phyloP scores from a whole-genome alignment of 768 basidiomycete genomes.

The Pleurotus giganteus region DNA sequence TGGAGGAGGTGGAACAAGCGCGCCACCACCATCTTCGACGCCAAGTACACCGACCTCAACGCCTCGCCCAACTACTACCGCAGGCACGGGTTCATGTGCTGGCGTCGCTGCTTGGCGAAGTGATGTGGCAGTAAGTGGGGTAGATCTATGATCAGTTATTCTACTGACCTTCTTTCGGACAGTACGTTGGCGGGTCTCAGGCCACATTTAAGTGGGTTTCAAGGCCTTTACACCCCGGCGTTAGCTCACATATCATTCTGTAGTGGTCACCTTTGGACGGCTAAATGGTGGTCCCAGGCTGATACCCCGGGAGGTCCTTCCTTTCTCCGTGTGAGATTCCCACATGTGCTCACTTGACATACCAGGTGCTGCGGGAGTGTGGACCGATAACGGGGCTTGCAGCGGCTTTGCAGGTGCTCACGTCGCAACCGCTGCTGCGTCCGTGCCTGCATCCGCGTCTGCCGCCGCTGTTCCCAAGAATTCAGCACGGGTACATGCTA shows the following conservation, averaged over 20 bases:
- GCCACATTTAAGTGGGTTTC: constrained; percentile 38
- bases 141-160: not conserved
- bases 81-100: constrained; percentile 33
- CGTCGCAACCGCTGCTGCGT: not conserved
- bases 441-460: not conserved
- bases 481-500: not conserved
- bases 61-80: constrained; percentile 15
- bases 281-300: constrained; percentile 45
- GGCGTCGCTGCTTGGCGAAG: constrained; percentile 40
- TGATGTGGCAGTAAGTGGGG: constrained; percentile 32
- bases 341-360: not conserved
- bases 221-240: not conserved
- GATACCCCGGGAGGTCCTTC: constrained; percentile 31
- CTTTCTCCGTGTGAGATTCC: not conserved
- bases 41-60: constrained; percentile 13
- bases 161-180: not conserved
- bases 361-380: constrained; percentile 29
- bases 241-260: not conserved
- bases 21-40: constrained; percentile 21
- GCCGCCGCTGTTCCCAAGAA: not conserved
- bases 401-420: constrained; percentile 5
- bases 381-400: constrained; percentile 33
- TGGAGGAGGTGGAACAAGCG: constrained; percentile 18
- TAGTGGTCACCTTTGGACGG: constrained; percentile 50
- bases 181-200: constrained; percentile 43